phyloP scores from a whole-genome alignment of 768 basidiomycete species.

The Dacryopinax spathularia region DNA sequence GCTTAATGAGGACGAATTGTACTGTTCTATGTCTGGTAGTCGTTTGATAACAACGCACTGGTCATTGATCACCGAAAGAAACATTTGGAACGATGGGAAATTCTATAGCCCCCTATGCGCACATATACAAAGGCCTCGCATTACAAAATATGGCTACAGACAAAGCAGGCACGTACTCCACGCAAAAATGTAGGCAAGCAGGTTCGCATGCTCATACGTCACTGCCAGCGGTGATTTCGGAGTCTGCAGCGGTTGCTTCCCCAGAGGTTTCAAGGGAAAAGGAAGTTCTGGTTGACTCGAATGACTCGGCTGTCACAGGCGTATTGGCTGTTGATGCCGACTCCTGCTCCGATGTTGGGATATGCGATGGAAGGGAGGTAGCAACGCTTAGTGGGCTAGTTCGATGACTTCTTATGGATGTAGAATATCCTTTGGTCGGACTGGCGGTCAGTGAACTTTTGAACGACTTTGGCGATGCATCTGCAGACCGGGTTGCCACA shows the following conservation, averaged over 20 bases:
- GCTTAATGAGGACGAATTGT: too few species aligned
- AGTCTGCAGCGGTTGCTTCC: background rate
- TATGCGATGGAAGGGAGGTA: background rate
- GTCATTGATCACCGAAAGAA: too few species aligned
- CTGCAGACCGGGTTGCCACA: background rate
- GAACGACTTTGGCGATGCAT: background rate
- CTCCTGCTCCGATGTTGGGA: background rate
- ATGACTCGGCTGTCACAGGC: background rate
- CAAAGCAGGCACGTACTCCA: too few species aligned
- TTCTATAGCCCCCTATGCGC: too few species aligned
- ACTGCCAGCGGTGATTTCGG: background rate
- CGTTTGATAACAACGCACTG: too few species aligned
- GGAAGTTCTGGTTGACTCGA: background rate
- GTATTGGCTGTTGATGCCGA: background rate
- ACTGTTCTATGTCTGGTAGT: too few species aligned
- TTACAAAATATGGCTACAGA: too few species aligned
- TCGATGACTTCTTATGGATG: background rate
- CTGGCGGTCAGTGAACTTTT: background rate
- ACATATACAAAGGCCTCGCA: too few species aligned
- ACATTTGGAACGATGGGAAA: too few species aligned
- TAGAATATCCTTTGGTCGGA: background rate
- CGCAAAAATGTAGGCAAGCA: too few species aligned
- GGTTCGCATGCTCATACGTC: too few species aligned
- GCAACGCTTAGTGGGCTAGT: background rate
- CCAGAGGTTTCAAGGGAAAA: background rate